Conservation (phyloP, 2,329 filamentous ascomycete genomes). For the Knoxdaviesia proteae region DNA sequence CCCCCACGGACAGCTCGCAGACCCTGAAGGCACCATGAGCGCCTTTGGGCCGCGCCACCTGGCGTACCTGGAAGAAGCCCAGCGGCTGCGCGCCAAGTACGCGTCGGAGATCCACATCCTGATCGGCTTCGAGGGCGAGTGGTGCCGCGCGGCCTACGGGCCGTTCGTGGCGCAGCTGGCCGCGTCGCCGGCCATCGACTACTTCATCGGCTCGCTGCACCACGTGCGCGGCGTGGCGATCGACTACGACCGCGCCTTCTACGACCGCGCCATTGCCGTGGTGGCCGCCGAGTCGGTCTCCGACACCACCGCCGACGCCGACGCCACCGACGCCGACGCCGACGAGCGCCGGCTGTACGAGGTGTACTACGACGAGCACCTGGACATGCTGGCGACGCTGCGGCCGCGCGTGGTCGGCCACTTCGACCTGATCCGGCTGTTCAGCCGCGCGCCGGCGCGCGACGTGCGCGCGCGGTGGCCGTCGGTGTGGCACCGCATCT, state of each 20-base stretch:
- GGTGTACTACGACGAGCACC: conserved; percentile 76
- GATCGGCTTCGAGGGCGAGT: conserved; percentile 85
- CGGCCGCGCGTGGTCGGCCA: conserved; percentile 70
- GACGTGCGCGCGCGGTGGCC: conserved; percentile 32
- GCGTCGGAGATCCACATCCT: conserved; percentile 51
- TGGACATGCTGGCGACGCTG: conserved; percentile 53
- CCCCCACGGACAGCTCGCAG: conserved; percentile 19
- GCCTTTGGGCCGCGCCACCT: conserved; percentile 35
- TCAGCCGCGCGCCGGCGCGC: conserved; percentile 47
- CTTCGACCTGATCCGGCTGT: conserved; percentile 74
- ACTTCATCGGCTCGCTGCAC: conserved; percentile 85
- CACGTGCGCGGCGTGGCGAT: conserved; percentile 76
- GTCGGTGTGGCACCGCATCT: conserved; percentile 51
- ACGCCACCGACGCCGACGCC: conserved; percentile 13
- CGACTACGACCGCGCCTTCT: conserved; percentile 57
- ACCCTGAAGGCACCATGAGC: conserved; percentile 25
- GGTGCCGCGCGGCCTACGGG: conserved; percentile 51
- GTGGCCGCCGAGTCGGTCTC: conserved; percentile 7
- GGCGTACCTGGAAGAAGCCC: conserved; percentile 57
- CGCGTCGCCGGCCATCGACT: conserved; percentile 48
- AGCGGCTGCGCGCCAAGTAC: conserved; percentile 51
- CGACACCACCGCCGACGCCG: conserved; percentile 14
- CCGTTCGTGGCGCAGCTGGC: conserved; percentile 38
- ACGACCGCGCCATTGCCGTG: conserved; percentile 36
- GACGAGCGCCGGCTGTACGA: conserved; percentile 54